These are phyloP conservation scores for Oenanthe javanica DNA, from an alignment of 140 eudicot genomes.

Conservation along the genomic window DNA sequence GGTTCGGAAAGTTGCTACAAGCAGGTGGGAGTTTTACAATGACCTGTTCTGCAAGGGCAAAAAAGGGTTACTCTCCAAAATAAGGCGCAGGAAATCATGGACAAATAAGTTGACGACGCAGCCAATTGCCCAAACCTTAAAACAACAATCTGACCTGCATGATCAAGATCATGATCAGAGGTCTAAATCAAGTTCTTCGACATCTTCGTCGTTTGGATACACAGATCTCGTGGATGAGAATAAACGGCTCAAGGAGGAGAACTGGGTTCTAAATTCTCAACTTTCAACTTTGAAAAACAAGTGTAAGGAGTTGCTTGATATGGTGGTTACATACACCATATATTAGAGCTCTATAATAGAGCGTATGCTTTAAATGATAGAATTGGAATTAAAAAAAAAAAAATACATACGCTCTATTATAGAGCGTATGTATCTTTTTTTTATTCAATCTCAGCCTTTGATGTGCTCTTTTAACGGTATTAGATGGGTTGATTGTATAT, in stretches of 20 bases:
- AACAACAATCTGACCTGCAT: constrained; percentile 20
- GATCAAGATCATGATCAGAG: background rate
- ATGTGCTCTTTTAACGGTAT: too few relatives aligned
- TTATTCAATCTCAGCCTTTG: too few relatives aligned
- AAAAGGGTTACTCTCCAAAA: constrained; percentile 48
- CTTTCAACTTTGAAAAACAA: constrained; percentile 51
- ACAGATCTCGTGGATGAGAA: constrained; percentile 56
- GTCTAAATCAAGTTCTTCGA: constrained; percentile 33
- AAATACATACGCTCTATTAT: too few relatives aligned
- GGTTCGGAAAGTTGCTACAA: too few relatives aligned
- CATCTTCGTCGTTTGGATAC: constrained; percentile 61
- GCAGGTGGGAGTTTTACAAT: too few relatives aligned
- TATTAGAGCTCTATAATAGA: too few relatives aligned
- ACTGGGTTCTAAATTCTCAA: constrained; percentile 47
- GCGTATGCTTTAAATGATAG: too few relatives aligned
- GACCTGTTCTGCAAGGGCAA: too few relatives aligned
- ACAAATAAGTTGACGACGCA: constrained; percentile 28
- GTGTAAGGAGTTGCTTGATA: constrained; percentile 63
- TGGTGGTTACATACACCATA: constrained; percentile 25
- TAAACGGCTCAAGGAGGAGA: constrained; percentile 64
- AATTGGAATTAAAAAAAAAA: too few relatives aligned
- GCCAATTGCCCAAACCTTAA: constrained; percentile 8
- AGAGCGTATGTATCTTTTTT: too few relatives aligned
- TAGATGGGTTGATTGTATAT: too few relatives aligned
- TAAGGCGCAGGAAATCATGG: constrained; percentile 75